Base-by-base conservation (phyloP, 257 asterid genomes). In the Hygrophila difformis region DNA sequence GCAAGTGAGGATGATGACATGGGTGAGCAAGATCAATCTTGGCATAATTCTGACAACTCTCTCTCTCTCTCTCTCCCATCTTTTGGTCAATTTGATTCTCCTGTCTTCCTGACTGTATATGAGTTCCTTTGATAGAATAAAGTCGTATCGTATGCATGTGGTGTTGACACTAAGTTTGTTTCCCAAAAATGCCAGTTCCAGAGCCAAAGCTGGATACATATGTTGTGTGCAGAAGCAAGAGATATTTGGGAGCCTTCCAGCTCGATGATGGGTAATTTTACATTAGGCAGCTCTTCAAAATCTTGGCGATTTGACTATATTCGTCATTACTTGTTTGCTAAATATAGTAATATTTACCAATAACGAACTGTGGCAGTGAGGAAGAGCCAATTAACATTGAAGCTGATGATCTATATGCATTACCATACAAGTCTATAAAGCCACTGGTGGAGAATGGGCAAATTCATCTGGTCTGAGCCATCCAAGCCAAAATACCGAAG, bases 1-100 rank as follows among this genome's bases (percentile, higher is more conserved):
- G 84, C 72, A 34, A 82, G 94, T 60, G 95, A 85, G 69, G 80
- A 72, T 11, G 94, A 79, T 20, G 96, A 89, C 69, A 89, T 82
- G 96, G 93, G 98, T 89, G 73, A 77, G 71, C n/a, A 11, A 47
- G n/a, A 31, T 38, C 57, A 40, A 21, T 43, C 20, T 13, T 39
- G 12, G 19, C 61, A 22, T 11, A 15, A 44, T 36, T 46, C 39
- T 60, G 49, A 12, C n/a, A 18, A 29, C 11, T 15, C n/a, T 24
- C 44, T 20, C 9, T 19, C 20, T 14, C n/a, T n/a, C n/a, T n/a
- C n/a, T n/a, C n/a, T n/a, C n/a, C n/a, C 43, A 0, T 14, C 13
- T 24, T 19, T 20, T 17, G 3, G 44, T 45, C 42, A 22, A 44
- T 20, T 28, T 39, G 18, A 28, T 21, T 18, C 29, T 15, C 35